Evolutionary conservation across 129 eudicot genomes (phyloP), one percentile per base, ranked within the genome.

Genomic region (Tagetes erecta): DNA sequence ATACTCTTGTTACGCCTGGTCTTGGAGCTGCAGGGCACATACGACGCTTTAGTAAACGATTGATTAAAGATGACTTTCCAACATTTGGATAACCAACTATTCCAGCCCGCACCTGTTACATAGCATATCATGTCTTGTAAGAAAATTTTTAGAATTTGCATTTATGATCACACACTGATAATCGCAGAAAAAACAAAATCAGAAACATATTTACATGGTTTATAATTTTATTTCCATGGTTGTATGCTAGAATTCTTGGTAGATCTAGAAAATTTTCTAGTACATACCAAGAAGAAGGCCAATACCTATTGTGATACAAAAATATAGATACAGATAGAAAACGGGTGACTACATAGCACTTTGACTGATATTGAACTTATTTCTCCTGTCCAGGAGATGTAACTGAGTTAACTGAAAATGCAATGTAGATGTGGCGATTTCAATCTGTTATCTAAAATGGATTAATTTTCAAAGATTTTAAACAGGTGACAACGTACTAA

Each of bases 21-120:
- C 97, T 83, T 83, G 97, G 99, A 80, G 99, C 99, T 11, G 99
- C 96, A 46, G 96, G 84, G 75, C 99, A 94, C 99, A 94, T 83
- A 38, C 99, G 87, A 58, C 97, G 89, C 68, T 94, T 94, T 50
- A 94, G 83, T 87, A 94, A 82, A 71, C 99, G 99, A 72, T 94
- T 94, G 55, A 94, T 88, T 76, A 94, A 75, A 50, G 99, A 94
- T 67, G 97, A 94, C 78, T 94, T 94, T 14, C 99, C 99, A 71
- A 94, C 97, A 80, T 91, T 94, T 67, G 99, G 99, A 82, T 91
- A 94, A 51, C 99, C 99, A 50, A 94, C 91, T 79, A 94, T 83
- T 73, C 99, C 97, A 73, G 99, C 99, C 69, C 99, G 86, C 59
- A 94, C 97, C 99, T 94, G 86, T 51, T 55, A 72, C 35, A 59